A percentile compares a stretch with the other conserved stretches of the same genome.
phyloP scores from a whole-genome alignment of 2,329 filamentous ascomycete genomes.

The Calonectria pteridis region DNA sequence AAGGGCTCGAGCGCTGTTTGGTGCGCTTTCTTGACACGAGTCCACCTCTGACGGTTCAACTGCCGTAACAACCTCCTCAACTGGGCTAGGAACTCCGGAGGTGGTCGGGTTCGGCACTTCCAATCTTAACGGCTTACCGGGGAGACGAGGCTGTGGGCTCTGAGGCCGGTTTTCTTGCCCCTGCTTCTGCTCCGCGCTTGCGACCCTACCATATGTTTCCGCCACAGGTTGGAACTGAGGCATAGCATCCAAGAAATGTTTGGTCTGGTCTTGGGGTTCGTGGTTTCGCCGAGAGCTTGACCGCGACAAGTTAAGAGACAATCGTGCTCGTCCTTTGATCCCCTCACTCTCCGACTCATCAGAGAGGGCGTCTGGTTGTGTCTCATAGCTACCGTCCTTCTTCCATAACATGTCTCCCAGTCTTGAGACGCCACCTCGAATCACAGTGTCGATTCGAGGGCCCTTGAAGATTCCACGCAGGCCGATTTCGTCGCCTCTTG shows the following conservation, averaged over 20 bases:
- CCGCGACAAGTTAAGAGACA: constrained; percentile 52
- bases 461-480: constrained; percentile 81
- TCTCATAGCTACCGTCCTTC: constrained; percentile 57
- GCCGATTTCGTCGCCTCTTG: constrained; percentile 50
- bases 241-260: constrained; percentile 65
- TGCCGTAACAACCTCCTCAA: constrained; percentile 28
- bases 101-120: constrained; percentile 59
- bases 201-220: constrained; percentile 39
- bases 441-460: constrained; percentile 78
- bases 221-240: constrained; percentile 60
- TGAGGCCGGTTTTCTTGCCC: constrained; percentile 30
- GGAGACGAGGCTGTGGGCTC: constrained; percentile 58
- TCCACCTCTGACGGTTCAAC: constrained; percentile 57
- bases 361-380: constrained; percentile 54
- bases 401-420: constrained; percentile 70
- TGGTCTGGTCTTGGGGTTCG: constrained; percentile 50
- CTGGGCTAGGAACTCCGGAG: constrained; percentile 49
- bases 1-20: constrained; percentile 47
- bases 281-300: constrained; percentile 48
- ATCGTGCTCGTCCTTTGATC: constrained; percentile 53
- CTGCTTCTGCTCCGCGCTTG: constrained; percentile 31
- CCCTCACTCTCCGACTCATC: constrained; percentile 64
- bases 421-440: constrained; percentile 70
- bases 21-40: constrained; percentile 46
- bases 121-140: constrained; percentile 63